Conservation (phyloP, 345 rosid species). For the Boechera retrofracta region DNA sequence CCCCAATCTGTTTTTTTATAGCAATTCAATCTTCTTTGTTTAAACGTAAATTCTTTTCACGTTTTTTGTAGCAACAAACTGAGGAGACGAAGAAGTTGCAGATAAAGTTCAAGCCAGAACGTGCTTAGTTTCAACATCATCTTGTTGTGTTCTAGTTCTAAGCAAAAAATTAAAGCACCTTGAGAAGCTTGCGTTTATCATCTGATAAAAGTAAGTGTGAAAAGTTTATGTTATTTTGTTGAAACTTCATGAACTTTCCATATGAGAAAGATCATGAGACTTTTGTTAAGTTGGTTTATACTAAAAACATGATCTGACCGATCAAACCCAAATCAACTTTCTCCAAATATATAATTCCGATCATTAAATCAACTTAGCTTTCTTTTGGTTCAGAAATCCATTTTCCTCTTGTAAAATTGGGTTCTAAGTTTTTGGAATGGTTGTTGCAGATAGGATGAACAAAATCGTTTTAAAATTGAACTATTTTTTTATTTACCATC, state of each 20-base stretch:
- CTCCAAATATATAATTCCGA: not conserved
- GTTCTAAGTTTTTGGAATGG: too few species aligned
- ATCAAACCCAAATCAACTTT: constrained; percentile 15
- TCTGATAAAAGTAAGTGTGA: not conserved
- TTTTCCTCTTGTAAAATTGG: too few species aligned
- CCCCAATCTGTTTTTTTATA: too few species aligned
- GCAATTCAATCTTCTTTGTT: constrained; percentile 12
- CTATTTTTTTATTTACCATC: too few species aligned
- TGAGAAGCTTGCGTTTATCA: not conserved
- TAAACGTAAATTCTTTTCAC: not conserved
- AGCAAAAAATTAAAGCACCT: not conserved
- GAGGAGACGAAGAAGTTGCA: constrained; percentile 49
- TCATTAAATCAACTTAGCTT: not conserved
- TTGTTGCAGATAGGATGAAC: too few species aligned
- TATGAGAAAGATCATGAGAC: constrained; percentile 22
- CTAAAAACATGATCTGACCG: constrained; percentile 6
- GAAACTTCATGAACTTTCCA: not conserved
- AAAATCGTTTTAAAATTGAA: too few species aligned
- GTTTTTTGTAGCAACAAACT: constrained; percentile 57
- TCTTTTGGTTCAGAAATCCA: not conserved
- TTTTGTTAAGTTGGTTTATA: constrained; percentile 16
- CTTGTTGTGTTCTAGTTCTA: constrained; percentile 1
- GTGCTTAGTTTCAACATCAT: constrained; percentile 27
- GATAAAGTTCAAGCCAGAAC: constrained; percentile 47
- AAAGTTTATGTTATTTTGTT: not conserved